phyloP scores from a whole-genome alignment of 208 protist genomes.

The Leishmania braziliensis region DNA sequence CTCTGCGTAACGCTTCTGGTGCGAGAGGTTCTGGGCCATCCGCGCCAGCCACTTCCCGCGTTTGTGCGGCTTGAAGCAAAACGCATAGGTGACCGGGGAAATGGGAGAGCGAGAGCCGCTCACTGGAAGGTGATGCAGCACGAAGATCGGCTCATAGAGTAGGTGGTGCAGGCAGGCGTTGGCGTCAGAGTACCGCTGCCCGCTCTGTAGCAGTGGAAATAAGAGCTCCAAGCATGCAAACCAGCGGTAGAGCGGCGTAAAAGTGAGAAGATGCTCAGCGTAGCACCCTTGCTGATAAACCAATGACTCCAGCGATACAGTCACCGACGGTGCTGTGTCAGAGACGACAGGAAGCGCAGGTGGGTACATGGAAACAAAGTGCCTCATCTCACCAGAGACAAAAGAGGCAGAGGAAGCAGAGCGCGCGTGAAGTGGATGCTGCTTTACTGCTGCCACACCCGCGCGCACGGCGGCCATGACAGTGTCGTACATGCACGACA shows the following conservation, averaged over 20 bases:
- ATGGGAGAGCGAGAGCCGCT: neutral
- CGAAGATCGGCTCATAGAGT: conserved; percentile 57
- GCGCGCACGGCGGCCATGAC: conserved; percentile 25
- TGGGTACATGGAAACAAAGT: neutral
- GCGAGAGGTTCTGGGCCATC: conserved; percentile 60
- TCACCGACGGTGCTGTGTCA: neutral
- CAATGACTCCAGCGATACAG: conserved; percentile 20
- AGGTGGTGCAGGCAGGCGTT: conserved; percentile 63
- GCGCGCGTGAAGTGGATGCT: conserved; percentile 8
- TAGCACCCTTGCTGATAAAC: conserved; percentile 48
- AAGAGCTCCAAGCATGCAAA: conserved; percentile 71
- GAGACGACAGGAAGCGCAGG: neutral
- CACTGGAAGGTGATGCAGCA: conserved; percentile 30
- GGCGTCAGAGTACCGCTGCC: conserved; percentile 57
- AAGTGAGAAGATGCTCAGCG: conserved; percentile 67
- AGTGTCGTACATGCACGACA: conserved; percentile 25
- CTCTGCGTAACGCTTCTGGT: conserved; percentile 45
- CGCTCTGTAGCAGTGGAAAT: conserved; percentile 53
- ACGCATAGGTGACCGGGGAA: conserved; percentile 34
- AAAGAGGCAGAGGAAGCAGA: neutral
- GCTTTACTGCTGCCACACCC: conserved; percentile 28
- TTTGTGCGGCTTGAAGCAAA: conserved; percentile 64
- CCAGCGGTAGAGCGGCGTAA: conserved; percentile 74
- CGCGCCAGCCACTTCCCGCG: conserved; percentile 68
- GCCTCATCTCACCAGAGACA: neutral